Base-by-base conservation (phyloP, 2,329 filamentous ascomycete species). In the Tolypocladium album region DNA sequence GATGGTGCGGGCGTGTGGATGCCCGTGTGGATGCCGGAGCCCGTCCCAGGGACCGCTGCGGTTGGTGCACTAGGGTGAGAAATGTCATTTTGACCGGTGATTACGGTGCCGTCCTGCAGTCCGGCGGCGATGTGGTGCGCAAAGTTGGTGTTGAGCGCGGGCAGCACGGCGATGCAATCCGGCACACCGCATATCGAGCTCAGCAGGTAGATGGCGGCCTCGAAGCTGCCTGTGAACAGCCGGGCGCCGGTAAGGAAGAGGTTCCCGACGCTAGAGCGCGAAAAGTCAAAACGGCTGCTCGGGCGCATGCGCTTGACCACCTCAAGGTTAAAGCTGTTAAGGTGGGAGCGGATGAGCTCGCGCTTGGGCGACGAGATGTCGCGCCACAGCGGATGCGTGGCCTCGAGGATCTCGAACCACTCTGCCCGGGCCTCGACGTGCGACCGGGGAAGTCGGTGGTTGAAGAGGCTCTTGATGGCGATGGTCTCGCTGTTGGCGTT, bases 121-220 rank as follows among this genome's bases (percentile, higher is more conserved):
- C 89, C 88, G 2, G 92, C 93, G 7, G 89, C 91, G 65, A 97
- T 97, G 73, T 97, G 93, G 68, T 96, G 90, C 0, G 90, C 90
- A 76, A 97, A 97, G 72, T 96, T 97, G 63, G 89, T 92, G 77
- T 96, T 96, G 66, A 97, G 90, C 4, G 90, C 91, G 0, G 93
- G 94, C 20, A 97, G 84, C 0, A 97, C 91, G 0, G 86, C 82
- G 7, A 94, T 85, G 58, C 86, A 81, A 13, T 84, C 81, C 0
- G 91, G 88, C 0, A 97, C 88, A n/a, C 85, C 85, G 69, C 92
- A 96, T 64, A 97, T 90, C 66, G 88, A 89, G 57, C 88, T 89
- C 5, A 97, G 82, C 2, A 97, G 83, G 70, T 96, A 96, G 63
- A 97, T 94, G 50, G 91, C 90, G 8, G 89, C 89, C 72, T 97